A percentile compares a stretch with the other conserved stretches of the same genome.
These are phyloP conservation scores for Scortechinia acanthostroma DNA, from an alignment of 2,329 filamentous ascomycete genomes.

Conservation along the genomic window DNA sequence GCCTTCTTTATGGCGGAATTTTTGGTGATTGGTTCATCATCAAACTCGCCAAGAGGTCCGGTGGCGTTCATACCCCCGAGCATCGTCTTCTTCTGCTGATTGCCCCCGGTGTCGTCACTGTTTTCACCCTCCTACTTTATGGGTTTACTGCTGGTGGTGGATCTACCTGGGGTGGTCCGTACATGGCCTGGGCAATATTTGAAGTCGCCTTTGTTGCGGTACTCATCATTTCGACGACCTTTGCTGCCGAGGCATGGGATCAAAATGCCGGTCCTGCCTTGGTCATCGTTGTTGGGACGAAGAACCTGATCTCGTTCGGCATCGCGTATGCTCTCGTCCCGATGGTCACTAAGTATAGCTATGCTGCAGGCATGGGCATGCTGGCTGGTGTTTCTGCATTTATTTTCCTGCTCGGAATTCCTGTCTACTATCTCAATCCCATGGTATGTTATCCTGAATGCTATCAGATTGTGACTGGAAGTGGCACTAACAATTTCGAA, in stretches of 20 bases:
- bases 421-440: not conserved
- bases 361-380: not conserved
- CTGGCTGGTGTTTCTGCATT: not conserved
- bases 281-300: conserved; percentile 19
- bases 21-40: too few species aligned
- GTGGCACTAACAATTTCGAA: not conserved
- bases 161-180: conserved; percentile 14
- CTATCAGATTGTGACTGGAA: not conserved
- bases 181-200: conserved; percentile 17
- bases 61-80: conserved; percentile 21
- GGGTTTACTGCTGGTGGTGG: conserved; percentile 15
- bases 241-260: conserved; percentile 21
- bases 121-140: conserved; percentile 18
- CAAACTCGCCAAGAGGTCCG: conserved; percentile 14
- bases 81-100: conserved; percentile 20
- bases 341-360: conserved; percentile 12
- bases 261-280: conserved; percentile 21
- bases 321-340: conserved; percentile 18
- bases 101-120: conserved; percentile 16
- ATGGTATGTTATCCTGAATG: not conserved
- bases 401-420: not conserved
- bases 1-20: conserved; percentile 12
- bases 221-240: conserved; percentile 17
- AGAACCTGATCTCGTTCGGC: conserved; percentile 22
- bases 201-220: conserved; percentile 15